Percentiles rank a stretch among this genome's conserved stretches.
Conservation (phyloP, 2,329 filamentous ascomycete species). For the Calonectria pseudoreteaudii region DNA sequence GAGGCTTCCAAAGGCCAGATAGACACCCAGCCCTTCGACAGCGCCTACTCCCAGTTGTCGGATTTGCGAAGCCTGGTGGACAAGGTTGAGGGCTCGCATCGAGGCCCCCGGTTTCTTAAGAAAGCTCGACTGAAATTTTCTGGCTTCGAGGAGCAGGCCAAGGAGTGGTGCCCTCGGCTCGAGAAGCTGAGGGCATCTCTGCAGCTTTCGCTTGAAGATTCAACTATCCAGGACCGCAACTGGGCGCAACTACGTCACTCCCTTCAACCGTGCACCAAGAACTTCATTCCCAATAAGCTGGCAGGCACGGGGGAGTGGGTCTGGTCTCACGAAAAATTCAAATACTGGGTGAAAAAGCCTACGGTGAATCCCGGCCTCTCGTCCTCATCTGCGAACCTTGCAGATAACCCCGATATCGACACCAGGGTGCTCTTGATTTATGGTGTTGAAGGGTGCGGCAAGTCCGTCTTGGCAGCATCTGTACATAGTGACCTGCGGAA, state of each 20-base stretch:
- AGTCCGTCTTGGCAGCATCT: conserved; percentile 9
- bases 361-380: background rate
- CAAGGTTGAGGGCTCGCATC: background rate
- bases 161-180: background rate
- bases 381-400: background rate
- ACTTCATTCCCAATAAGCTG: background rate
- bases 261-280: background rate
- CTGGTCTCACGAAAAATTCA: conserved; percentile 1
- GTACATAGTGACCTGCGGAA: background rate
- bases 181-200: background rate
- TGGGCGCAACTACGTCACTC: background rate
- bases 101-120: background rate
- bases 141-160: background rate
- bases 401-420: background rate
- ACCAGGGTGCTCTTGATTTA: background rate
- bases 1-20: background rate
- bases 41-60: background rate
- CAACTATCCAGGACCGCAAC: background rate
- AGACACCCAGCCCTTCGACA: background rate
- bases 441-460: conserved; percentile 1
- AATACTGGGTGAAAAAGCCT: background rate
- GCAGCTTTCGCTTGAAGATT: background rate
- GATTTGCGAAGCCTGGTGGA: background rate
- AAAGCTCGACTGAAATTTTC: background rate
- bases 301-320: background rate